Evolutionary conservation across 1,284 basidiomycete genomes (phyloP).

Genomic region (Sphaerobolus stellatus): DNA sequence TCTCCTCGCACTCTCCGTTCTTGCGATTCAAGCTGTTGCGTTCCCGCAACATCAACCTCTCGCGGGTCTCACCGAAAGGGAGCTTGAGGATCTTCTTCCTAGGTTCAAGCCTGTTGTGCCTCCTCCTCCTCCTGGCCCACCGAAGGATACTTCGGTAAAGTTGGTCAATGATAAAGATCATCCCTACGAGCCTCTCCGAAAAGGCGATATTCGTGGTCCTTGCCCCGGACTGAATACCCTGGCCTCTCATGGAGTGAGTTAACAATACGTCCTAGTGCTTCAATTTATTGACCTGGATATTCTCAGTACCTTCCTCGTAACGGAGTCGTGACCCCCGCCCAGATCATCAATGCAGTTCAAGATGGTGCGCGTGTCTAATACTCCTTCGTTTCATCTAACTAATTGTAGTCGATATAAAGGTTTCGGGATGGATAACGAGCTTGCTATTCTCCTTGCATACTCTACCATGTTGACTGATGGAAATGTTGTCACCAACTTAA

Average conservation of each 20-base stretch:
- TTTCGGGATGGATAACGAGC: neutral
- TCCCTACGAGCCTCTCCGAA: neutral
- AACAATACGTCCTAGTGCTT: neutral
- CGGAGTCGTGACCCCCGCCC: neutral
- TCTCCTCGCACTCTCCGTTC: neutral
- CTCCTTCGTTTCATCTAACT: too few species aligned
- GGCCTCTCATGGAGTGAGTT: neutral
- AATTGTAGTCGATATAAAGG: too few species aligned
- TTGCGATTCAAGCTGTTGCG: neutral
- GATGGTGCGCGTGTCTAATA: too few species aligned
- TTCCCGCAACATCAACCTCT: neutral
- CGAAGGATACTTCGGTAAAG: neutral
- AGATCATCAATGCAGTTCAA: neutral
- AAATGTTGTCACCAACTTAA: conserved; percentile 3
- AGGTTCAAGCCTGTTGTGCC: neutral
- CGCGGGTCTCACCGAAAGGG: neutral
- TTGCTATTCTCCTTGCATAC: neutral
- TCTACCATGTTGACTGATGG: conserved; percentile 1
- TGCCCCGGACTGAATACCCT: neutral
- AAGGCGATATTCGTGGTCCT: neutral
- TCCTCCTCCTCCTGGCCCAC: neutral
- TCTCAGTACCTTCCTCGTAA: neutral
- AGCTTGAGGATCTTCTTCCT: neutral
- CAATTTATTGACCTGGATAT: neutral
- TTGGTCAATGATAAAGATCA: neutral